Evolutionary conservation across 306 rosid genomes (phyloP), one percentile per base, ranked within the genome.

Genomic region (Senna siamea): DNA sequence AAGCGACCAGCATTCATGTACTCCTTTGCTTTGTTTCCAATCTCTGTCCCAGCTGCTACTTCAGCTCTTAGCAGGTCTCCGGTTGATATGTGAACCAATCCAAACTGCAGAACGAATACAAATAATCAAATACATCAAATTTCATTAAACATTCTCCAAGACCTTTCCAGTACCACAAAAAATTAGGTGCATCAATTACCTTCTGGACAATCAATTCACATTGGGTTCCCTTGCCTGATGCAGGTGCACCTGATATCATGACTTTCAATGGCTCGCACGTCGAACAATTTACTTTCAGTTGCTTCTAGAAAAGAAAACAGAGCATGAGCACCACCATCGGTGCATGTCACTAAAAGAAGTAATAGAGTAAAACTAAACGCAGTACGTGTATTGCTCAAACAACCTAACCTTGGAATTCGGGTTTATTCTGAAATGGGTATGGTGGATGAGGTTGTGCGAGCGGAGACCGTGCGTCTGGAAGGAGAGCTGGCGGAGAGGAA

Each of bases 161-260:
- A n/a, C n/a, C n/a, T n/a, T n/a, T n/a, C n/a, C n/a, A n/a, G n/a
- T n/a, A n/a, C n/a, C n/a, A n/a, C n/a, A n/a, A n/a, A n/a, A n/a
- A n/a, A n/a, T n/a, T n/a, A n/a, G n/a, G n/a, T n/a, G n/a, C n/a
- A n/a, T n/a, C 4, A 13, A 38, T 9, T 54, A 91, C 97, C 98
- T 91, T 89, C 52, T 75, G 81, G 50, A 88, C 95, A 76, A 94
- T 91, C 79, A 91, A 81, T 75, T 94, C 95, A 50, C 95, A 94
- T 82, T 91, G 98, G 23, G 98, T 94, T 72, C 98, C 98, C 77
- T 94, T 94, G 37, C 98, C 98, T 0, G 97, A 94, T 1, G 97
- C 96, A 32, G 98, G 98, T 8, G 98, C 93, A 73, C 98, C 98
- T 5, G 97, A 91, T 76, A 94, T 89, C 95, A 94, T 87, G 40